Base-by-base conservation (phyloP, 306 rosid species). In the Vachellia collinsii region DNA sequence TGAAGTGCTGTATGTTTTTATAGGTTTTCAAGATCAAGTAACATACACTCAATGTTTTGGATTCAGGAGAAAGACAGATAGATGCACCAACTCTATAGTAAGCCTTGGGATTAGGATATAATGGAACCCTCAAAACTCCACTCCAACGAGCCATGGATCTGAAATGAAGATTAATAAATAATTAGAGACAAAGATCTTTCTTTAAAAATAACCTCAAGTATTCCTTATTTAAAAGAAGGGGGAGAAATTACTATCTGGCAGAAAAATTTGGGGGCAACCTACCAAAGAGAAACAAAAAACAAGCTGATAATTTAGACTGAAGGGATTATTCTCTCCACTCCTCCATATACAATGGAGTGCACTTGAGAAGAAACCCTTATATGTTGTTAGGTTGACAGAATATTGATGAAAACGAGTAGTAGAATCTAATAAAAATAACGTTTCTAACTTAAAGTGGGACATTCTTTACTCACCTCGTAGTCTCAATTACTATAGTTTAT, bases 141-240 rank as follows among this genome's bases (percentile, higher is more conserved):
- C 87, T 81, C 97, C 99, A 94, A 7, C 92, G 95, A 10, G 88
- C 94, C 97, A 92, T 92, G 71, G 65, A 46, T 66, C 85, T 86
- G 72, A 43, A 72, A 44, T 77, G 36, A 65, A 51, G 29, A 19
- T 46, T 64, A 25, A 25, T 6, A 44, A 22, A 70, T 23, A 12
- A 70, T 11, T 20, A 42, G 74, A 42, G 54, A 43, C 37, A 20
- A 38, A 69, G 43, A 69, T 20, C 19, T 23, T 48, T 70, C 39
- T 43, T 22, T 9, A 34, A 22, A 43, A 22, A 44, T 22, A 46
- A 70, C 17, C 38, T 69, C 53, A 43, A 69, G 43, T 4, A 22
- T 22, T 44, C 58, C 20, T 11, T 42, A 12, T 9, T 44, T 22
- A 70, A 9, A 37, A 6, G 1, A 37, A 37, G 17, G 17, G 9